phyloP scores from a whole-genome alignment of 1,284 basidiomycete genomes.

The Pholiota adiposa region DNA sequence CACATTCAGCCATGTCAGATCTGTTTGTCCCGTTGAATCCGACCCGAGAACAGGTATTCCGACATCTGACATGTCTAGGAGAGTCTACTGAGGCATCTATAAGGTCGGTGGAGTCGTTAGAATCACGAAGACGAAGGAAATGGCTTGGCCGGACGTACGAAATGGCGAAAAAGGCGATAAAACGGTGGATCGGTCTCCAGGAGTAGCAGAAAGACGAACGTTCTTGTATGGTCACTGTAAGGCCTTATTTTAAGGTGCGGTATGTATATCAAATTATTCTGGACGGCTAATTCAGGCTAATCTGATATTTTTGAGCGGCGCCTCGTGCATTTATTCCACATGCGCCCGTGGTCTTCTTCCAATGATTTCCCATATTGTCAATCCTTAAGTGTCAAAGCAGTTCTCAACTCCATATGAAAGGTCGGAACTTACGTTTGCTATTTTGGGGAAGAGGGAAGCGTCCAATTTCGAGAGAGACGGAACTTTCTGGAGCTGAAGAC shows the following conservation, averaged over 20 bases:
- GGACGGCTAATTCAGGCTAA: not conserved
- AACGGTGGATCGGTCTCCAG: no score
- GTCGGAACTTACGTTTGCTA: no score
- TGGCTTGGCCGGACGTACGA: not conserved
- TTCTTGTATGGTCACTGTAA: not conserved
- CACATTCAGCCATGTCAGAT: constrained; percentile 72
- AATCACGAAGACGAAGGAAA: not conserved
- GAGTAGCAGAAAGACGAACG: not conserved
- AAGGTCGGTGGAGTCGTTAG: not conserved
- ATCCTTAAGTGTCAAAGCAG: no score
- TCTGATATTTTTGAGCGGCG: not conserved
- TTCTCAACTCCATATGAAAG: no score
- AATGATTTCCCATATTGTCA: not conserved
- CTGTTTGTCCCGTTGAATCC: not conserved
- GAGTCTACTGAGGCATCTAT: not conserved
- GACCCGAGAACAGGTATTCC: not conserved
- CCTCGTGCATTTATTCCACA: not conserved
- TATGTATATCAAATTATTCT: not conserved
- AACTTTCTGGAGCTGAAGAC: no score
- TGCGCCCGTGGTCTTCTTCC: not conserved
- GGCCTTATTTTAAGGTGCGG: not conserved
- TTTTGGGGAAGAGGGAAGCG: no score
- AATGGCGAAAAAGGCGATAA: not conserved
- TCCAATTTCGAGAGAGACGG: no score
- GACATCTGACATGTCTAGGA: not conserved